Evolutionary conservation across 1,284 basidiomycete genomes (phyloP).

Genomic region (Trametes pubescens): DNA sequence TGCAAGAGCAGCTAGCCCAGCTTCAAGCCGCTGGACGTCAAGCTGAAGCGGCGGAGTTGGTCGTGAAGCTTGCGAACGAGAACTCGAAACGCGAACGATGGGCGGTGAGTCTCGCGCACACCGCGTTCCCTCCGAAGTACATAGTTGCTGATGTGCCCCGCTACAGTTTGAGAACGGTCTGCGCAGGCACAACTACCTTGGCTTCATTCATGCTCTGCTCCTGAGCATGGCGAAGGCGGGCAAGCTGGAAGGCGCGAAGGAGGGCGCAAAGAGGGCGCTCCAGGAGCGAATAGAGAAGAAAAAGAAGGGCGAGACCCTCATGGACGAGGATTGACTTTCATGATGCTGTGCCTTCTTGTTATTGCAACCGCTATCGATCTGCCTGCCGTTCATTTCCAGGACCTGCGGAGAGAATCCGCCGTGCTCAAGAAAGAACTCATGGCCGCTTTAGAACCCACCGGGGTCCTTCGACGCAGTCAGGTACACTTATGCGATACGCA

Average conservation of each 20-base stretch:
- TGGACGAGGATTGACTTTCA: conserved; percentile 57
- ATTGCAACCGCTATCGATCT: conserved; percentile 14
- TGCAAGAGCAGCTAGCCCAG: conserved; percentile 67
- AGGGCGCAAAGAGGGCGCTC: conserved; percentile 57
- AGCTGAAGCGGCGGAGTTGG: conserved; percentile 57
- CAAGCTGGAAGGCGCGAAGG: conserved; percentile 57
- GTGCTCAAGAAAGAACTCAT: background rate
- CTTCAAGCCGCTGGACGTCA: conserved; percentile 52
- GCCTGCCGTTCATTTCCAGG: background rate
- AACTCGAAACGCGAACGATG: conserved; percentile 81
- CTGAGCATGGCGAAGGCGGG: conserved; percentile 74
- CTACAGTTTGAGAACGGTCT: conserved; percentile 83
- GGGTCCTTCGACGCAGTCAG: background rate
- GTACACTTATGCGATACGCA: background rate
- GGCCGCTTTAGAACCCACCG: background rate
- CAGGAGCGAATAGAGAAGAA: conserved; percentile 58
- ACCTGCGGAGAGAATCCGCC: background rate
- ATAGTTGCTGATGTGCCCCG: background rate
- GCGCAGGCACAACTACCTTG: conserved; percentile 84
- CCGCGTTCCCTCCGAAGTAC: background rate
- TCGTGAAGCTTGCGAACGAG: conserved; percentile 77
- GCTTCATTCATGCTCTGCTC: conserved; percentile 77
- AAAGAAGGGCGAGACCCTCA: conserved; percentile 53
- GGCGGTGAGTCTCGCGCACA: conserved; percentile 62
- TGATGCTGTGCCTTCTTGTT: conserved; percentile 10